A percentile compares a stretch with the other conserved stretches of the same genome.
These are phyloP conservation scores for Ilyonectria robusta DNA, from an alignment of 2,329 filamentous ascomycete species.

Conservation along the genomic window DNA sequence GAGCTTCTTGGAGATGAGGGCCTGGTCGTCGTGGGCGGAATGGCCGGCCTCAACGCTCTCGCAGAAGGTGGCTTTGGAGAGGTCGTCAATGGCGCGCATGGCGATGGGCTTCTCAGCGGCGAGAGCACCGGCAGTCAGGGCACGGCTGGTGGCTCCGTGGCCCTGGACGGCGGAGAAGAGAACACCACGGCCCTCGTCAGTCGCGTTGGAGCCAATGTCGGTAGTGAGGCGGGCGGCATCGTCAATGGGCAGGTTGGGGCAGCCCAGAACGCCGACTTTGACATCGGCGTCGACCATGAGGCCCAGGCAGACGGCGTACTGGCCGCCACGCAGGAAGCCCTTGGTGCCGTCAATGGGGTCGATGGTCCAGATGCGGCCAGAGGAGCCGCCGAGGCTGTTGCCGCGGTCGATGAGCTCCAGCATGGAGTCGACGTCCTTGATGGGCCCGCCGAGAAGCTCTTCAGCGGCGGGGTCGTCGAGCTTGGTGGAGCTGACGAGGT, in stretches of 20 bases:
- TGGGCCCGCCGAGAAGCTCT: slow-evolving; percentile 78
- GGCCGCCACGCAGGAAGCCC: slow-evolving; percentile 94
- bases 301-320: slow-evolving; percentile 95
- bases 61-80: slow-evolving; percentile 90
- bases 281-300: slow-evolving; percentile 95
- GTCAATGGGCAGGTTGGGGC: slow-evolving; percentile 93
- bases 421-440: slow-evolving; percentile 76
- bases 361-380: slow-evolving; percentile 92
- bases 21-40: slow-evolving; percentile 90
- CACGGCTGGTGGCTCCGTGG: slow-evolving; percentile 84
- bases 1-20: slow-evolving; percentile 82
- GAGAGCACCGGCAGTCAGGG: slow-evolving; percentile 71
- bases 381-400: slow-evolving; percentile 78
- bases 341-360: slow-evolving; percentile 99
- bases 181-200: slow-evolving; percentile 84
- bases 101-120: slow-evolving; percentile 74
- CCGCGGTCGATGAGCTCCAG: slow-evolving; percentile 77
- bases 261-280: slow-evolving; percentile 93
- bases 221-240: slow-evolving; percentile 74
- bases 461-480: slow-evolving; percentile 72
- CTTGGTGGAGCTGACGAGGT: slow-evolving; percentile 80
- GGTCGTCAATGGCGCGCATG: slow-evolving; percentile 83
- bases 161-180: slow-evolving; percentile 88
- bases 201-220: slow-evolving; percentile 81
- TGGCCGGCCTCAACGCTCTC: slow-evolving; percentile 96